Evolutionary conservation across 1,284 basidiomycete species (phyloP), one percentile per base, ranked within the genome.

Genomic region (Paramarasmius palmivorus): DNA sequence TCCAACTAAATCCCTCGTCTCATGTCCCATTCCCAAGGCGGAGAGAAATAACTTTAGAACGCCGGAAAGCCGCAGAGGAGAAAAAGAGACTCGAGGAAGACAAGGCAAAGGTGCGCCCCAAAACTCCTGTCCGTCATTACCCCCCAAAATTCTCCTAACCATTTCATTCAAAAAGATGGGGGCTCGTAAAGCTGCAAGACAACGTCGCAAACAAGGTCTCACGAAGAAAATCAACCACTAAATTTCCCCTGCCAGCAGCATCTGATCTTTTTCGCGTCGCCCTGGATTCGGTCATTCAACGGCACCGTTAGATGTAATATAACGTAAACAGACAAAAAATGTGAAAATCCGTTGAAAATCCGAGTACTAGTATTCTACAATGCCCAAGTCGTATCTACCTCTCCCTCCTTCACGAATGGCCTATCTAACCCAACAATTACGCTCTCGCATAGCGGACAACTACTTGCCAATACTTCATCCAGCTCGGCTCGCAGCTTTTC

Each of bases 371-470:
- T 22, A 12, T 14, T 48, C 62, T 78, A 95, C 58, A 95, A 71
- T 55, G 83, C 81, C 92, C 92, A 94, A 56, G 88, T 92, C 39
- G 78, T 78, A 66, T 92, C 90, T 51, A 83, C 76, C 70, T 96
- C 93, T n/a, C 83, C 88, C 35, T 88, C 82, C 62, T 79, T 77
- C 44, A 95, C 81, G 66, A 97, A 97, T 14, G 92, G 87, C 69
- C 84, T 89, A 68, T 98, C 93, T 60, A 98, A 70, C 5, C 90
- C 88, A 5, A 81, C 84, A 35, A 98, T 81, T 8, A 93, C 86
- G 55, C 90, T 88, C 68, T 97, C 94, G 68, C 95, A 98, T 56
- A 97, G 72, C 25, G 94, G 93, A 73, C 95, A 98, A 56, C 79
- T 89, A 59, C 88, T 86, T 9, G 93, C 90, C 39, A 98, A 75